phyloP scores from a whole-genome alignment of 371 early-diverging fungal genomes.

The Chytridiales sp. region DNA sequence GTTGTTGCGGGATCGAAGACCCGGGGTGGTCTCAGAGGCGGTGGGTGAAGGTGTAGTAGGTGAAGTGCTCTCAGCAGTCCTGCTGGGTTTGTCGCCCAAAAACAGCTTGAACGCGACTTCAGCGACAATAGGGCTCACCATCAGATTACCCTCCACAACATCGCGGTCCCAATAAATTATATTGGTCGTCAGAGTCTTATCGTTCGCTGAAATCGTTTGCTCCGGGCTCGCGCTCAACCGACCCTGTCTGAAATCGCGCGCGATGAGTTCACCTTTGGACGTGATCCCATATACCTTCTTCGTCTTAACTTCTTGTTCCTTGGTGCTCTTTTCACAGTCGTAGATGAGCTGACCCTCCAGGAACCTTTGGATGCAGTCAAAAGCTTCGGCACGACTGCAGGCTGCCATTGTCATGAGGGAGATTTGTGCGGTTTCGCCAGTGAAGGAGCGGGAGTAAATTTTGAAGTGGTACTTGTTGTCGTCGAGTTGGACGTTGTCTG shows the following conservation, averaged over 20 bases:
- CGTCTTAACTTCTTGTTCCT: slow-evolving; percentile 5
- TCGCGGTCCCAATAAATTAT: slow-evolving; percentile 23
- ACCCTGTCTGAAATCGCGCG: slow-evolving; percentile 17
- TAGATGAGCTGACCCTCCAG: slow-evolving; percentile 15
- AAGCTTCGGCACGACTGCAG: slow-evolving; percentile 16
- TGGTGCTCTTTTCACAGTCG: slow-evolving; percentile 14
- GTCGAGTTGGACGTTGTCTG: slow-evolving; percentile 15
- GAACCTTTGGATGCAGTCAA: slow-evolving; percentile 11
- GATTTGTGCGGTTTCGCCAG: slow-evolving; percentile 11
- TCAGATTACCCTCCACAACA: slow-evolving; percentile 3
- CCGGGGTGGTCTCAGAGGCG: not conserved
- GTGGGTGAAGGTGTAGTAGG: slow-evolving; percentile 5
- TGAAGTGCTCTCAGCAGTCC: not conserved
- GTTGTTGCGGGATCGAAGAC: slow-evolving; percentile 4
- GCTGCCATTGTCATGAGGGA: not conserved
- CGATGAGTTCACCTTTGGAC: slow-evolving; percentile 17
- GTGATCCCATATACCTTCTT: slow-evolving; percentile 12
- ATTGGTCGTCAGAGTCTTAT: slow-evolving; percentile 2
- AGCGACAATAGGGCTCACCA: not conserved
- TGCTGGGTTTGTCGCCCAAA: slow-evolving; percentile 14
- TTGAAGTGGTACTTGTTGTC: slow-evolving; percentile 27
- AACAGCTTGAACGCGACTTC: slow-evolving; percentile 6
- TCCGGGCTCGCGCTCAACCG: slow-evolving; percentile 11
- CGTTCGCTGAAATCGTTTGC: slow-evolving; percentile 1
- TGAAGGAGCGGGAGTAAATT: slow-evolving; percentile 20